Conservation (phyloP, 768 basidiomycete genomes). For the Pleurotus platypus region DNA sequence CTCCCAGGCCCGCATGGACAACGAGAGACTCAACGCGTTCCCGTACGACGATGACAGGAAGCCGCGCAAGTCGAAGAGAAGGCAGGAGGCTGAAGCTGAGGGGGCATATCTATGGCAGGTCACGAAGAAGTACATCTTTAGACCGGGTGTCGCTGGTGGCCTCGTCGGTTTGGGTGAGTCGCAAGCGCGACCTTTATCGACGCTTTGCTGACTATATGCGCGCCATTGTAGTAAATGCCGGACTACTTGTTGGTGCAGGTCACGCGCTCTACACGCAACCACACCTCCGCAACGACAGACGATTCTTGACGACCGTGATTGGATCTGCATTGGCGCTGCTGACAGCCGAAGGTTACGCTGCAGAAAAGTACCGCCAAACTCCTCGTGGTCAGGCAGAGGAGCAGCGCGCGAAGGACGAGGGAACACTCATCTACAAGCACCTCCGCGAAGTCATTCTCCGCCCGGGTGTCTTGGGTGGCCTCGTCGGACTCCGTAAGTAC, state of each 20-base stretch:
- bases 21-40: neutral
- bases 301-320: slow-evolving; percentile 48
- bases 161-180: slow-evolving; percentile 62
- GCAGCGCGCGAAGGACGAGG: slow-evolving; percentile 53
- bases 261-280: slow-evolving; percentile 64
- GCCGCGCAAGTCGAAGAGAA: neutral
- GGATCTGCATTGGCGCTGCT: slow-evolving; percentile 56
- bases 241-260: slow-evolving; percentile 57
- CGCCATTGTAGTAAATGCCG: slow-evolving; percentile 57
- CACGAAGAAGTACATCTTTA: slow-evolving; percentile 51
- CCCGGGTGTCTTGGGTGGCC: slow-evolving; percentile 63
- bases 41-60: neutral
- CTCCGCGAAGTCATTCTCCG: slow-evolving; percentile 54
- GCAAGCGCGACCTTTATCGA: neutral
- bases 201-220: no score
- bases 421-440: slow-evolving; percentile 49
- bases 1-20: slow-evolving; percentile 18
- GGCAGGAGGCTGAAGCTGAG: slow-evolving; percentile 37
- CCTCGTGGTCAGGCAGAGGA: slow-evolving; percentile 55
- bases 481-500: slow-evolving; percentile 55
- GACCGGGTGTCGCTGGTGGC: slow-evolving; percentile 70
- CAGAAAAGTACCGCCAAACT: slow-evolving; percentile 58
- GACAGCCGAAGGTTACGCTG: slow-evolving; percentile 57
- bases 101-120: slow-evolving; percentile 48
- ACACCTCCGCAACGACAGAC: slow-evolving; percentile 53